Conservation (phyloP, 2,329 filamentous ascomycete genomes). For the Stachybotrys elegans region DNA sequence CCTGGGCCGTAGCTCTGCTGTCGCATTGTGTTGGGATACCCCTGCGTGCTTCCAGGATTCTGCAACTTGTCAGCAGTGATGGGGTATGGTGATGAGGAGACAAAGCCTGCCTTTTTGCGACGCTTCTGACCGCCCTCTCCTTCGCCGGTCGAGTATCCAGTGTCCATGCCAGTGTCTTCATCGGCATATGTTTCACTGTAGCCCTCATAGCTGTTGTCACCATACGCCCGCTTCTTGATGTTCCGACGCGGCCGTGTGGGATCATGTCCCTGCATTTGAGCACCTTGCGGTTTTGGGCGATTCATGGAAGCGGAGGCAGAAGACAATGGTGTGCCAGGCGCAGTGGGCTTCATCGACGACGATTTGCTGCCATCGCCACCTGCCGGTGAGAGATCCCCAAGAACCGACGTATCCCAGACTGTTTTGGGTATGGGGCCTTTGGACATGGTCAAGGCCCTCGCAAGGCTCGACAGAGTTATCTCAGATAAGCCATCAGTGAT, state of each 20-base stretch:
- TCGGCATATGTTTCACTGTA: conserved; percentile 69
- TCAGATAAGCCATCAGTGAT: conserved; percentile 48
- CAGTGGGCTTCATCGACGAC: conserved; percentile 41
- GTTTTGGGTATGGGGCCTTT: conserved; percentile 51
- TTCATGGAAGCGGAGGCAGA: conserved; percentile 24
- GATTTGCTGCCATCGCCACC: conserved; percentile 33
- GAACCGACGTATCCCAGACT: conserved; percentile 52
- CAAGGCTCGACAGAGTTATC: conserved; percentile 36
- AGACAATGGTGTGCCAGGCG: conserved; percentile 46
- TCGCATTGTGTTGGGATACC: conserved; percentile 37
- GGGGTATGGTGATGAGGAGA: conserved; percentile 3
- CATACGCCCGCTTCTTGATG: conserved; percentile 71
- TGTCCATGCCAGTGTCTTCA: conserved; percentile 54
- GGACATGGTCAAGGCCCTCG: conserved; percentile 51
- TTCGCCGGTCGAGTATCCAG: conserved; percentile 67
- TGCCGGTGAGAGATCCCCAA: conserved; percentile 49
- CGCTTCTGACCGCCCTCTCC: conserved; percentile 62
- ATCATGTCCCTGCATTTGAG: conserved; percentile 39
- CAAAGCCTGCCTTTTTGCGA: conserved; percentile 54
- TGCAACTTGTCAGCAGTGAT: conserved; percentile 24
- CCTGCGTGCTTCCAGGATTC: conserved; percentile 40
- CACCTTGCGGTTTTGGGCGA: conserved; percentile 37
- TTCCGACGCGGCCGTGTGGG: conserved; percentile 56
- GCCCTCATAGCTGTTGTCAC: conserved; percentile 68
- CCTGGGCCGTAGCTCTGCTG: conserved; percentile 53